Base-by-base conservation (phyloP, 2,329 filamentous ascomycete species). In the Alternaria alternata region DNA sequence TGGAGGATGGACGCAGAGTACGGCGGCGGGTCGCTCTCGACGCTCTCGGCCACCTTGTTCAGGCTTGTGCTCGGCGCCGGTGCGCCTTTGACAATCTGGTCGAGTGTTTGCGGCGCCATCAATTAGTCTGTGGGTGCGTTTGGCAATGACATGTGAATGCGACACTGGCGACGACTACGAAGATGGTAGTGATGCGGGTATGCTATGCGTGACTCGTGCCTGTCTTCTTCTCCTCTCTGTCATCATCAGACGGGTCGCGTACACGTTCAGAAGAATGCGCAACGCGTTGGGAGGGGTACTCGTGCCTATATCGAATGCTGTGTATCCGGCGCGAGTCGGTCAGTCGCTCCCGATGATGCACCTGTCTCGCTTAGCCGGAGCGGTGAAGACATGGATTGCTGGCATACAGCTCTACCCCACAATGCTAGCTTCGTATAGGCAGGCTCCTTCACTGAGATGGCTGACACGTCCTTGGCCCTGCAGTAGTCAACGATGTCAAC, bases 71-170 rank as follows among this genome's bases (percentile, higher is more conserved):
- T 85, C 57, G 90, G 86, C 59, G 88, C 83, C 59, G 93, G 91
- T 51, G 92, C 90, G 73, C 94, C 94, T 82, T 97, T 98, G 81
- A 98, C 92, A 73, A 97, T 87, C 73, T 93, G 93, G 81, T 97
- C 94, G 75, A 96, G 85, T 63, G 87, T 57, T 20, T 66, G 62
- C 30, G 67, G 44, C 39, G 69, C 62, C 67, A 70, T 69, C 42
- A 28, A 42, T 24, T 9, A 24, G 9, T 22, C 18, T 51, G 36
- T 34, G 20, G 41, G 16, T 36, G 39, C 36, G 34, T 26, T 14
- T 54, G 43, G 57, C 34, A 36, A 28, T 57, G 53, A 46, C 57
- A 60, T 60, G 57, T 56, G 57, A 57, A 57, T 36, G 46, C 46
- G 46, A 36, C n/a, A 5, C 42, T 26, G 18, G n/a, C 16, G 52